Evolutionary conservation across 345 rosid genomes (phyloP), one percentile per base, ranked within the genome.

Genomic region (Clarkia xantiana): DNA sequence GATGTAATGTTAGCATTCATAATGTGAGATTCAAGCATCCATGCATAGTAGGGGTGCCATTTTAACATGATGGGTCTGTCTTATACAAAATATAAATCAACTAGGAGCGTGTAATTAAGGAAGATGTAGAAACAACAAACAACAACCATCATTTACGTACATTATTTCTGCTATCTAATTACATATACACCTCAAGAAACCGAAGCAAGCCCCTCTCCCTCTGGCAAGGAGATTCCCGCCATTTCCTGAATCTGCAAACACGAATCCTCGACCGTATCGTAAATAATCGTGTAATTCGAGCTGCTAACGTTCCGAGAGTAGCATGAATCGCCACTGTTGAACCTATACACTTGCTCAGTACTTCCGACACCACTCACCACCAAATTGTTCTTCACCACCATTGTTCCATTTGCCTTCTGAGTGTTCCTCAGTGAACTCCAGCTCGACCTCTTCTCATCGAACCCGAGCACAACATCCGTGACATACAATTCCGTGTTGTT

Each of bases 301-400:
- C 82, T 82, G 67, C 90, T 82, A 19, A 85, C 62, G 61, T 84
- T 85, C 73, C 94, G 70, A 19, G 73, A 76, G 65, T 76, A 89
- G 70, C 97, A 89, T 19, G 61, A 56, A 17, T 69, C 57, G 42
- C 56, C 55, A 42, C 83, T 79, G 20, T 56, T 51, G 29, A 75
- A 82, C 29, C 59, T 45, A 65, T 80, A 89, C 1, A 63, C 79
- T 61, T 85, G 79, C 55, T 60, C 65, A 3, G 85, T 85, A 41
- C 73, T 73, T 44, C 78, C 75, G 18, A 59, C 19, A 22, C 79
- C 84, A 42, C 53, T 69, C 15, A 51, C 46, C 59, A 78, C 78
- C 63, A 68, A 61, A 58, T 75, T 54, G 69, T 77, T 39, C 66
- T 73, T 62, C 39, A 79, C 76, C 14, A 60, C 61, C 62, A 78